phyloP scores from a whole-genome alignment of 352 stramenopile species.

The Pythium aquatile region DNA sequence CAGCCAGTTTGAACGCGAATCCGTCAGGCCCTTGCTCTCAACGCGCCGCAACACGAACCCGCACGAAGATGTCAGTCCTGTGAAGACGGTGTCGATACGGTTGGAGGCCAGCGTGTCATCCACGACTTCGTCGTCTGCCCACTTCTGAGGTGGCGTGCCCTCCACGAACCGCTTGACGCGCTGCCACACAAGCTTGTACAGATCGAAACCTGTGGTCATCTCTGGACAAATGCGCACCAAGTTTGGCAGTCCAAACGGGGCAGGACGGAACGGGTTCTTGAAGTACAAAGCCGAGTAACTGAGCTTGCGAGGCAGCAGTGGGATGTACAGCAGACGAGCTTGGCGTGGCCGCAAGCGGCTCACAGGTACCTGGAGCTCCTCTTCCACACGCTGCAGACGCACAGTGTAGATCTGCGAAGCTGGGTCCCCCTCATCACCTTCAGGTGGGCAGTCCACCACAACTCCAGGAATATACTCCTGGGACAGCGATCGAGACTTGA shows the following conservation, averaged over 20 bases:
- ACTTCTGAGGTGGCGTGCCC: conserved; percentile 28
- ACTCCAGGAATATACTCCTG: conserved; percentile 72
- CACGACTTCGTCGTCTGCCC: conserved; percentile 10
- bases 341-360: conserved; percentile 66
- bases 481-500: conserved; percentile 62
- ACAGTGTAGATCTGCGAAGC: conserved; percentile 40
- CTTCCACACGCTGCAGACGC: conserved; percentile 60
- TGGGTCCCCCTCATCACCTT: conserved; percentile 32
- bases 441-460: conserved; percentile 44
- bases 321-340: conserved; percentile 74
- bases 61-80: conserved; percentile 63
- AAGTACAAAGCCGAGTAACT: conserved; percentile 88
- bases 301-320: conserved; percentile 79
- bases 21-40: conserved; percentile 80
- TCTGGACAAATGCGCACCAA: conserved; percentile 86
- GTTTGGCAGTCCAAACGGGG: conserved; percentile 84
- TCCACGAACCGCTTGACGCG: conserved; percentile 82
- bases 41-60: conserved; percentile 81
- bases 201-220: conserved; percentile 67
- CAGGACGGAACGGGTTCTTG: conserved; percentile 86
- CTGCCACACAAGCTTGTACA: conserved; percentile 84
- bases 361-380: conserved; percentile 71
- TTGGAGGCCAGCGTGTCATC: conserved; percentile 40
- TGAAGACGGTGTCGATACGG: conserved; percentile 82
- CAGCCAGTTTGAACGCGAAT: conserved; percentile 76